Base-by-base conservation (phyloP, 306 rosid genomes). In the Glycyrrhiza uralensis region DNA sequence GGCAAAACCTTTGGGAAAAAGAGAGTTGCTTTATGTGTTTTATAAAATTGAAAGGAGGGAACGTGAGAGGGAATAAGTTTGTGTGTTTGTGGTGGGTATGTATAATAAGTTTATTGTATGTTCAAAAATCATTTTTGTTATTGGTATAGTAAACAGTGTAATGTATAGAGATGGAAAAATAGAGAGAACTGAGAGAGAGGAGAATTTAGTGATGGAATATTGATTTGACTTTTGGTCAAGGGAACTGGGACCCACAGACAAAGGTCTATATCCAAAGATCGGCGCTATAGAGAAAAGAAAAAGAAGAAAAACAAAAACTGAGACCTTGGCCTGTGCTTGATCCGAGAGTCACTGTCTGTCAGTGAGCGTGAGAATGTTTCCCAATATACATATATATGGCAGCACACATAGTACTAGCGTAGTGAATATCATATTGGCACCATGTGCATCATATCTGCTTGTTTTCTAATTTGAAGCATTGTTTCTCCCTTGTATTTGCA, bases 321-420 rank as follows among this genome's bases (percentile, higher is more conserved):
- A 30, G 41, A 65, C 24, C 32, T 77, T 38, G 75, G 72, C 2
- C 13, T 49, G 77, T 86, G 88, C 42, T 67, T 68, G 87, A 88
- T 90, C 95, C 88, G 72, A 81, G 83, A 79, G 87, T 82, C 87
- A 71, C 64, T 76, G 59, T 88, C 68, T 88, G 93, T 89, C 93
- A 92, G 91, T 58, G 69, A 81, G 96, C 89, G 87, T 91, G 94
- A 81, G 90, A 88, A 88, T 86, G 90, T 77, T 80, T 84, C 76
- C 80, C 66, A 24, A 55, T 79, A 42, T 28, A 39, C 19, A 46
- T 76, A 7, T 6, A 30, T 20, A 47, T 29, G 41, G 19, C 47
- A 51, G 3, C 44, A 45, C 64, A 71, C 19, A 26, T 3, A 26
- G 60, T 46, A 57, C 64, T 15, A 8, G 26, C 14, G n/a, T 7